Conservation (phyloP, 495 filamentous ascomycete genomes). For the Penicillium manginii region DNA sequence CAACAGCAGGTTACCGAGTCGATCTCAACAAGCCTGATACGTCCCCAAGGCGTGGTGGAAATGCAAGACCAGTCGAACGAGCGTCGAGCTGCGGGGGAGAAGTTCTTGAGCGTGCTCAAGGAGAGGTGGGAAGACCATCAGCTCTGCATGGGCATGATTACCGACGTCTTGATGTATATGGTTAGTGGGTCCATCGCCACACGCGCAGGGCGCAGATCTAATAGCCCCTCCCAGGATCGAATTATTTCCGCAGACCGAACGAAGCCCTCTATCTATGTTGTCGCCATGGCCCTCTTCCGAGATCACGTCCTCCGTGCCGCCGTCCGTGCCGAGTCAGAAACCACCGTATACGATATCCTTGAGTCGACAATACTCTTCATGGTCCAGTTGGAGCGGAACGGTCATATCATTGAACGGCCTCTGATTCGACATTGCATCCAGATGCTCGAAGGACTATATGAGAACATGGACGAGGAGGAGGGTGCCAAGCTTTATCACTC, state of each 20-base stretch:
- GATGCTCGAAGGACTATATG: slow-evolving; percentile 91
- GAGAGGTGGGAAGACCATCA: slow-evolving; percentile 86
- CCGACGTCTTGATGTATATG: slow-evolving; percentile 98
- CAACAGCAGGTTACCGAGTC: slow-evolving; percentile 64
- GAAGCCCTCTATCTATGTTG: slow-evolving; percentile 77
- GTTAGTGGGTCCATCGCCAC: slow-evolving; percentile 42
- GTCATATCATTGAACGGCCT: slow-evolving; percentile 83
- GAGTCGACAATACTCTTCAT: slow-evolving; percentile 85
- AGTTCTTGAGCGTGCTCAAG: slow-evolving; percentile 76
- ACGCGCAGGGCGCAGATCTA: slow-evolving; percentile 2
- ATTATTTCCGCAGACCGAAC: slow-evolving; percentile 71
- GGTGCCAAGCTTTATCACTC: slow-evolving; percentile 79
- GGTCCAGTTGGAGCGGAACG: slow-evolving; percentile 88
- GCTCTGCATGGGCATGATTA: slow-evolving; percentile 93
- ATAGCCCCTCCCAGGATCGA: slow-evolving; percentile 60
- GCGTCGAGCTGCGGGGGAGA: slow-evolving; percentile 78
- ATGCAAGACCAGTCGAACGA: slow-evolving; percentile 66
- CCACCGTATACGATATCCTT: slow-evolving; percentile 67
- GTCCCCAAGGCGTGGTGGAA: slow-evolving; percentile 45
- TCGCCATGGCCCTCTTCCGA: slow-evolving; percentile 84
- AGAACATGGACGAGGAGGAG: slow-evolving; percentile 72
- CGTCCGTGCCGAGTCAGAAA: slow-evolving; percentile 45
- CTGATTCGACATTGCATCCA: slow-evolving; percentile 81
- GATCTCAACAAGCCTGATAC: slow-evolving; percentile 62
- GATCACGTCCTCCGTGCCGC: slow-evolving; percentile 73